A percentile compares a stretch with the other conserved stretches of the same genome.
Conservation (phyloP, 805 yeast species). For the Schizosaccharomyces octosporus region DNA sequence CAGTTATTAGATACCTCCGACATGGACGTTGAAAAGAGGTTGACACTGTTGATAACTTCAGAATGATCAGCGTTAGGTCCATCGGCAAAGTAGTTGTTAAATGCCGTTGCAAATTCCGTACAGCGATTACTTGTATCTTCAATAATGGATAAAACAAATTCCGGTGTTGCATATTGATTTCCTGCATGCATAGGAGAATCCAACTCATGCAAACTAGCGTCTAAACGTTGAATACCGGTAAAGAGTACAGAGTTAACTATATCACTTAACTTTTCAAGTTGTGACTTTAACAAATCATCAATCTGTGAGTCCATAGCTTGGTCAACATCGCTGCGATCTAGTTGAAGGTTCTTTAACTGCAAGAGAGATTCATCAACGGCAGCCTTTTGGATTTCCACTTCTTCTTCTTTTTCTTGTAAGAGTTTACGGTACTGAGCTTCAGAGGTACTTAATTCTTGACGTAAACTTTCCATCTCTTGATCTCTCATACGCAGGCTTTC, state of each 20-base stretch:
- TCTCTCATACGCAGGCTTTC: slow-evolving; percentile 15
- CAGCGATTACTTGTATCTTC: slow-evolving; percentile 49
- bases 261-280: slow-evolving; percentile 25
- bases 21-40: slow-evolving; percentile 35
- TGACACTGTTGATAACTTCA: slow-evolving; percentile 34
- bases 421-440: slow-evolving; percentile 18
- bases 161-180: slow-evolving; percentile 50
- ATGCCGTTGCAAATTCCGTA: slow-evolving; percentile 56
- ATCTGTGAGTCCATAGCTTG: slow-evolving; percentile 33
- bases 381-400: slow-evolving; percentile 48
- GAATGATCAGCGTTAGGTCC: slow-evolving; percentile 43
- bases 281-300: slow-evolving; percentile 25
- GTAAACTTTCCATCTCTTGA: slow-evolving; percentile 12
- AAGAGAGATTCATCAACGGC: slow-evolving; percentile 41
- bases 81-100: slow-evolving; percentile 52
- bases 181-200: slow-evolving; percentile 68
- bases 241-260: slow-evolving; percentile 46
- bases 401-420: slow-evolving; percentile 47
- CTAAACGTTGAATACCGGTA: slow-evolving; percentile 46
- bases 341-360: slow-evolving; percentile 27
- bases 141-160: slow-evolving; percentile 36
- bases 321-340: slow-evolving; percentile 22
- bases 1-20: slow-evolving; percentile 39
- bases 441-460: slow-evolving; percentile 10
- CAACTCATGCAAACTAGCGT: slow-evolving; percentile 42